These are phyloP conservation scores for Phytopythium delawarense DNA, from an alignment of 352 stramenopile genomes.

Conservation along the genomic window DNA sequence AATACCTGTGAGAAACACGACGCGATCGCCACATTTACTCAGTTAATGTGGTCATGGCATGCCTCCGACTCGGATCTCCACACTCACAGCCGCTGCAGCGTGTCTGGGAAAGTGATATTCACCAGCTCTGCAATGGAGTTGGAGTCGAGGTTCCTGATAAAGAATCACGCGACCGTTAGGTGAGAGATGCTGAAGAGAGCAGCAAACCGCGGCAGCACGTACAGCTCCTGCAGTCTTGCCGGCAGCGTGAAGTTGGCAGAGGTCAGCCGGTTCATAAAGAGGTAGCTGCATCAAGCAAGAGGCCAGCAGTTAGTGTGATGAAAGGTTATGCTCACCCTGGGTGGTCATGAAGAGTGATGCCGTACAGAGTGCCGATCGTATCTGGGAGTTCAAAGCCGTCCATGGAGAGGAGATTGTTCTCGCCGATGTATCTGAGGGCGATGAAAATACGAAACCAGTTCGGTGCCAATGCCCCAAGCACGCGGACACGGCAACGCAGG, in stretches of 20 bases:
- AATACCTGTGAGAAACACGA: not conserved
- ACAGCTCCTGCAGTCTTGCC: not conserved
- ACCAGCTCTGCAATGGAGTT: conserved; percentile 8
- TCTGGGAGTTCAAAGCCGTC: not conserved
- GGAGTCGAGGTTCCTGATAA: conserved; percentile 11
- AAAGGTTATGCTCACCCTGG: not conserved
- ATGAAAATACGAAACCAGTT: not conserved
- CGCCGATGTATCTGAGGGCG: not conserved
- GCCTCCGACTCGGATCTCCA: not conserved
- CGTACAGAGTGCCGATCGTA: conserved; percentile 1
- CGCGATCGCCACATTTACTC: not conserved
- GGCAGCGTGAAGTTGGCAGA: conserved; percentile 4
- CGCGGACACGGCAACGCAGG: not conserved
- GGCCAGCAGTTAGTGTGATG: not conserved
- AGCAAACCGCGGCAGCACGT: not conserved
- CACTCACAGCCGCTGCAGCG: not conserved
- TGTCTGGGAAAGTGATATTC: not conserved
- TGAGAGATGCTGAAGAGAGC: not conserved
- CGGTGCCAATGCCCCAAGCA: too few species aligned
- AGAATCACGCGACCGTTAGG: not conserved
- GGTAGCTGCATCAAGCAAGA: not conserved
- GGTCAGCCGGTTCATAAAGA: not conserved
- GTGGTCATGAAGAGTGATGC: not conserved
- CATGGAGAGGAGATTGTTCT: conserved; percentile 6
- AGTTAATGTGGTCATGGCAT: not conserved